Percentiles rank a stretch among this genome's conserved stretches.
phyloP scores from a whole-genome alignment of 2,329 filamentous ascomycete genomes.

The Botryotinia convoluta region DNA sequence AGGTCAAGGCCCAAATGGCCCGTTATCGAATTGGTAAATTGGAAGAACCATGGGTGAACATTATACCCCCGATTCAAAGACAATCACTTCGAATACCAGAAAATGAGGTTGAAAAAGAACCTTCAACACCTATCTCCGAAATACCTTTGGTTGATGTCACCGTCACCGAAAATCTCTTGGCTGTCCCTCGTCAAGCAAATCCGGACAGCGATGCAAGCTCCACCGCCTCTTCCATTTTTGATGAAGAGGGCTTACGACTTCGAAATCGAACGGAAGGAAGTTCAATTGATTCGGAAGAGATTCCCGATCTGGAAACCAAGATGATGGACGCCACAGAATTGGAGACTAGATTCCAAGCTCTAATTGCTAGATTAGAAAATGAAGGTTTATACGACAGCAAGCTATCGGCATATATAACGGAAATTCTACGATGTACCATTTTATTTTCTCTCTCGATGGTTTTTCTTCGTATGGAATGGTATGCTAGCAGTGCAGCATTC shows the following conservation, averaged over 20 bases:
- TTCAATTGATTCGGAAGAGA: conserved; percentile 39
- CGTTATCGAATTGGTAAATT: conserved; percentile 79
- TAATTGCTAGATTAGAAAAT: conserved; percentile 27
- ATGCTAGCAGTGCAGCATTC: conserved; percentile 66
- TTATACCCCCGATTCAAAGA: conserved; percentile 79
- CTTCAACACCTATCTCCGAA: conserved; percentile 1
- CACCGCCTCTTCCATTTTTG: conserved; percentile 3
- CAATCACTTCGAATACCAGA: conserved; percentile 1
- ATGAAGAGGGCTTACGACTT: background rate
- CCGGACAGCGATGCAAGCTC: conserved; percentile 4
- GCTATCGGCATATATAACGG: conserved; percentile 74
- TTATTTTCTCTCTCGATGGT: conserved; percentile 62
- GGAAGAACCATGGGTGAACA: conserved; percentile 81
- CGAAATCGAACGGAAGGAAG: conserved; percentile 33
- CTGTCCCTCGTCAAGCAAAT: conserved; percentile 37
- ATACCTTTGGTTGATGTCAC: conserved; percentile 1
- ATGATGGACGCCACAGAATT: conserved; percentile 5
- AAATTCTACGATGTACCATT: conserved; percentile 69
- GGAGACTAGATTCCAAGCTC: conserved; percentile 2
- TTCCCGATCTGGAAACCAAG: background rate
- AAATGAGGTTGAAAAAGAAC: conserved; percentile 5
- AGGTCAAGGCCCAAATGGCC: conserved; percentile 73
- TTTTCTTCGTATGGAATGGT: conserved; percentile 64
- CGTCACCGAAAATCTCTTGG: conserved; percentile 69
- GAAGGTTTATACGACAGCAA: conserved; percentile 82